phyloP scores from a whole-genome alignment of 495 filamentous ascomycete genomes.

The Darksidea phi region DNA sequence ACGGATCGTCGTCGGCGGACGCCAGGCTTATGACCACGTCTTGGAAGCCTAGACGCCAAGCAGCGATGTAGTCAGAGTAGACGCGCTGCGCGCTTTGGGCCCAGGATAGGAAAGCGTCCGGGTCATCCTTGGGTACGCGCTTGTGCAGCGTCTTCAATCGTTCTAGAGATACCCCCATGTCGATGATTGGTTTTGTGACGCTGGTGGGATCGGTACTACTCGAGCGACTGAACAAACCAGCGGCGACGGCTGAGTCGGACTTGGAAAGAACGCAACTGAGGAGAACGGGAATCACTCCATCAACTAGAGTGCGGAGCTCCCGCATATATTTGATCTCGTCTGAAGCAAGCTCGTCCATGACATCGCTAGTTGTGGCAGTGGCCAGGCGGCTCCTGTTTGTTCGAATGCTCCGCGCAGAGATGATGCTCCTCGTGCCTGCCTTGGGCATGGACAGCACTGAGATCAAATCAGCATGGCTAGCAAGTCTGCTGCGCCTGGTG shows the following conservation, averaged over 20 bases:
- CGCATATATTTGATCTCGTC: conserved; percentile 91
- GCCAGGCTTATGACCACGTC: conserved; percentile 93
- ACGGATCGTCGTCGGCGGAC: conserved; percentile 57
- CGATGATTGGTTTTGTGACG: conserved; percentile 83
- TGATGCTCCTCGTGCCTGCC: conserved; percentile 39
- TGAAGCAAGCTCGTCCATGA: conserved; percentile 75
- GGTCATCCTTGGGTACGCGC: conserved; percentile 68
- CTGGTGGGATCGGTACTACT: conserved; percentile 56
- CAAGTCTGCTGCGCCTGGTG: conserved; percentile 66
- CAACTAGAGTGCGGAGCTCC: conserved; percentile 89
- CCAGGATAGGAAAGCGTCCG: conserved; percentile 73
- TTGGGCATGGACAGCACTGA: conserved; percentile 81
- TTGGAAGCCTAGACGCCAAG: conserved; percentile 93
- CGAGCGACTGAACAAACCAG: conserved; percentile 64
- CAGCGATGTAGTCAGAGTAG: conserved; percentile 83
- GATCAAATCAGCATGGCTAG: conserved; percentile 89
- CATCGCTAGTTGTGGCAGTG: conserved; percentile 65
- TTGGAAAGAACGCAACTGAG: conserved; percentile 79
- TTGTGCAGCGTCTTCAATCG: conserved; percentile 76
- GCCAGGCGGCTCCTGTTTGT: conserved; percentile 64
- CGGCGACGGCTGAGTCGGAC: conserved; percentile 62
- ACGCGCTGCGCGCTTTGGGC: conserved; percentile 70
- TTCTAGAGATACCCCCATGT: conserved; percentile 91
- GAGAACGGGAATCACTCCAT: conserved; percentile 93
- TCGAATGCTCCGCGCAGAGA: conserved; percentile 63